Evolutionary conservation across 352 stramenopile genomes (phyloP).

Genomic region (Phytophthora pistaciae): DNA sequence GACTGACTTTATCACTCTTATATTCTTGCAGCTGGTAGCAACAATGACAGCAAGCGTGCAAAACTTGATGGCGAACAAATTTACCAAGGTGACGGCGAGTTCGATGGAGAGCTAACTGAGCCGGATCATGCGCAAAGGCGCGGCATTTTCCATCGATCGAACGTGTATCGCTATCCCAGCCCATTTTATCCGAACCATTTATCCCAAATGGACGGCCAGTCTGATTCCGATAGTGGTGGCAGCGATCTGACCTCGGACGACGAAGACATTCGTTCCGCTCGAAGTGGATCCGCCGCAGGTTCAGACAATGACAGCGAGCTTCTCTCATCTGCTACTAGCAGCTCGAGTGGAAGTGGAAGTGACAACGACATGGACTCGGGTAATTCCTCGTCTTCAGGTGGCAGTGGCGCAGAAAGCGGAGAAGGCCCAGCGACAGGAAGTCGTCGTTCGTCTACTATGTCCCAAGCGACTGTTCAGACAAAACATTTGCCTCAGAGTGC

Average conservation of each 20-base stretch:
- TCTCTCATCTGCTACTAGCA: conserved; percentile 55
- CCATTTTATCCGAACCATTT: conserved; percentile 24
- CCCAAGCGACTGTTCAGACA: not conserved
- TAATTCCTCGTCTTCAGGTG: conserved; percentile 43
- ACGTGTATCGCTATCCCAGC: conserved; percentile 37
- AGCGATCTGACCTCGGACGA: conserved; percentile 60
- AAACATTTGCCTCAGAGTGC: conserved; percentile 5
- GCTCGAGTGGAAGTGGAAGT: conserved; percentile 67
- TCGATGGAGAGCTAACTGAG: conserved; percentile 29
- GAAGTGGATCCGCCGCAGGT: conserved; percentile 39
- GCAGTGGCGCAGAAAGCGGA: conserved; percentile 43
- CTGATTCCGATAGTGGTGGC: conserved; percentile 63
- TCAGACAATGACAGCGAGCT: conserved; percentile 57
- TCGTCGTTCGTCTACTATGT: conserved; percentile 20
- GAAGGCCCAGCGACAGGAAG: conserved; percentile 10
- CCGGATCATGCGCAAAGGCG: not conserved
- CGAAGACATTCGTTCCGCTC: conserved; percentile 52
- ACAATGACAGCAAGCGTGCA: conserved; percentile 31
- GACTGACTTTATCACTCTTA: conserved; percentile 2
- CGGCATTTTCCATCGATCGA: conserved; percentile 53
- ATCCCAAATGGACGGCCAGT: conserved; percentile 66
- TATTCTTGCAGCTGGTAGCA: conserved; percentile 1
- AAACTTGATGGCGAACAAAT: conserved; percentile 44
- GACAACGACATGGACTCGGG: conserved; percentile 40
- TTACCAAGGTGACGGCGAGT: conserved; percentile 59